A percentile compares a stretch with the other conserved stretches of the same genome.
Conservation (phyloP, 495 filamentous ascomycete species). For the Lasiosphaeriaceae sp. region DNA sequence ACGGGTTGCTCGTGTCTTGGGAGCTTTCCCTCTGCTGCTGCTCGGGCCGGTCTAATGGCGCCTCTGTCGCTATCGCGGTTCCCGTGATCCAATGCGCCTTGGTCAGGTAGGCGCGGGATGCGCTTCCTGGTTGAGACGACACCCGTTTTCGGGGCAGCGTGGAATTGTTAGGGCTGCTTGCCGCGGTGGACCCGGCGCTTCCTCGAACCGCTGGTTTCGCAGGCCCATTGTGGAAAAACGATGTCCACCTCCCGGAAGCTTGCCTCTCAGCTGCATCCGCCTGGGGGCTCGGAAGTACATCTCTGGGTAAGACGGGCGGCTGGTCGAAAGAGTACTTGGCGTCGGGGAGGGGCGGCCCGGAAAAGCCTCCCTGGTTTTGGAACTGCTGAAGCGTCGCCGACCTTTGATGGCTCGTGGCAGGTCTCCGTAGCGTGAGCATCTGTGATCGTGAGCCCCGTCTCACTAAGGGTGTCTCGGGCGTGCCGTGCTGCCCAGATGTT, state of each 20-base stretch:
- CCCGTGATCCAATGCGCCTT: slow-evolving; percentile 28
- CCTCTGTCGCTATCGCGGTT: slow-evolving; percentile 6
- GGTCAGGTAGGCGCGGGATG: slow-evolving; percentile 28
- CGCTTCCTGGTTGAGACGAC: slow-evolving; percentile 14
- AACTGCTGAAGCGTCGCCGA: slow-evolving; percentile 64
- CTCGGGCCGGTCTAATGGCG: neutral
- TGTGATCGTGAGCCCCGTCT: slow-evolving; percentile 48
- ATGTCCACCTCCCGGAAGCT: slow-evolving; percentile 36
- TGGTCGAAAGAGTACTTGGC: slow-evolving; percentile 35
- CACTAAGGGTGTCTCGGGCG: slow-evolving; percentile 27
- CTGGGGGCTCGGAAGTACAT: slow-evolving; percentile 11
- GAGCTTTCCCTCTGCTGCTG: slow-evolving; percentile 5
- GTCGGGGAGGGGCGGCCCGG: slow-evolving; percentile 18
- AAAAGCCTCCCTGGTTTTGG: slow-evolving; percentile 15
- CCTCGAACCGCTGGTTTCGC: slow-evolving; percentile 16
- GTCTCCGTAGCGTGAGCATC: slow-evolving; percentile 61
- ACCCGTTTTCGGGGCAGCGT: slow-evolving; percentile 29
- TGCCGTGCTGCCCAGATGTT: slow-evolving; percentile 53
- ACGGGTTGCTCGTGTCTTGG: slow-evolving; percentile 14
- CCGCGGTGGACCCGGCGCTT: slow-evolving; percentile 17
- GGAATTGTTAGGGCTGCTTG: slow-evolving; percentile 20
- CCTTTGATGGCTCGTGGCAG: slow-evolving; percentile 84
- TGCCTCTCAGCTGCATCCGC: slow-evolving; percentile 13
- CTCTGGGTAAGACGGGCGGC: slow-evolving; percentile 17
- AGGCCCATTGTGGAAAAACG: slow-evolving; percentile 42